phyloP scores from a whole-genome alignment of 805 yeast species.

The Schizosaccharomyces cryophilus region DNA sequence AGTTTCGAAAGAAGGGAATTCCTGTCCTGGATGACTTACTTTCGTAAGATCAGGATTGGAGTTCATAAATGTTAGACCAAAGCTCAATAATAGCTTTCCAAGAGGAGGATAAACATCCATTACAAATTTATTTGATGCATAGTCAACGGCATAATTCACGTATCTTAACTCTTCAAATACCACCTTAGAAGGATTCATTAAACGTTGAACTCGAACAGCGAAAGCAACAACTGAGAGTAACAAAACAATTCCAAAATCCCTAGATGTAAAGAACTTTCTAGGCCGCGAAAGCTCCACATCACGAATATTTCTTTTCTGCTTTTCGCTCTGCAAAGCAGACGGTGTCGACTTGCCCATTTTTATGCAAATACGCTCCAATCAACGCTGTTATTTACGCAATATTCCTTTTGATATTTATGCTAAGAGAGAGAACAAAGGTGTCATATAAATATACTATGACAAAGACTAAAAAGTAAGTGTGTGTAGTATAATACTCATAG shows the following conservation, averaged over 20 bases:
- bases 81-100: constrained; percentile 32
- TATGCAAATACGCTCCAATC: too few species aligned
- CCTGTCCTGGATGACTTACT: constrained; percentile 11
- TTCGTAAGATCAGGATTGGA: constrained; percentile 23
- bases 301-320: background rate
- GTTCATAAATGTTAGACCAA: constrained; percentile 27
- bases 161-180: constrained; percentile 88
- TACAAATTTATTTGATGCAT: constrained; percentile 37
- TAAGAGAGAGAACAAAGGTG: too few species aligned
- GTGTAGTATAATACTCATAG: too few species aligned
- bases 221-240: constrained; percentile 25
- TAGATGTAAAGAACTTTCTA: constrained; percentile 2
- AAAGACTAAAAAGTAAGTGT: too few species aligned
- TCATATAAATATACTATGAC: too few species aligned
- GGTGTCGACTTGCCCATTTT: too few species aligned
- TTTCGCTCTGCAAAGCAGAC: background rate
- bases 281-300: constrained; percentile 2
- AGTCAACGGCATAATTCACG: constrained; percentile 85
- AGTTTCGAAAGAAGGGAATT: constrained; percentile 19
- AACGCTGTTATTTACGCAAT: too few species aligned
- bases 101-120: constrained; percentile 56
- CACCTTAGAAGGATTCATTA: constrained; percentile 51
- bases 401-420: too few species aligned
- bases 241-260: background rate
- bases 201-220: constrained; percentile 32